Evolutionary conservation across 2,329 filamentous ascomycete genomes (phyloP).

Genomic region (Colletotrichum coccodes): DNA sequence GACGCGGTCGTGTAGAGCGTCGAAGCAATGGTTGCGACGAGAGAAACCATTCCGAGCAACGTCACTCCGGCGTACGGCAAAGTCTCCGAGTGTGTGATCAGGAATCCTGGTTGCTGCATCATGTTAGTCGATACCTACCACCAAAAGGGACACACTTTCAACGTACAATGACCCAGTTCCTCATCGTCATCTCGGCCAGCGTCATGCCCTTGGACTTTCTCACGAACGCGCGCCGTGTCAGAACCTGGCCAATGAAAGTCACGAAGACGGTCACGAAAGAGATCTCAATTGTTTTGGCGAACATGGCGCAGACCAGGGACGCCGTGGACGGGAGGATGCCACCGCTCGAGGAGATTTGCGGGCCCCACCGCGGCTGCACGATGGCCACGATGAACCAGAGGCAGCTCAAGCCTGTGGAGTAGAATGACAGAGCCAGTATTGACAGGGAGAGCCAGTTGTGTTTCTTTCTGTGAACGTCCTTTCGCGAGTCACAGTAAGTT

Average conservation of each 20-base stretch:
- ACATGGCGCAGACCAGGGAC: constrained; percentile 72
- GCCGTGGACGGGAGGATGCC: constrained; percentile 71
- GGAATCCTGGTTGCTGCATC: constrained; percentile 70
- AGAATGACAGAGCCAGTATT: constrained; percentile 62
- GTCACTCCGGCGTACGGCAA: constrained; percentile 72
- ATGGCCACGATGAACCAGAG: constrained; percentile 74
- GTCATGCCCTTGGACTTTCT: constrained; percentile 72
- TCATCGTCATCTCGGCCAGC: constrained; percentile 81
- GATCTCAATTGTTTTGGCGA: constrained; percentile 82
- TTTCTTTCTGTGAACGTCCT: constrained; percentile 43
- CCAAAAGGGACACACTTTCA: background rate
- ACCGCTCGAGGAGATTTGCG: constrained; percentile 61
- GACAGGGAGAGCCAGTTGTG: constrained; percentile 61
- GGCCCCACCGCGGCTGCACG: constrained; percentile 70
- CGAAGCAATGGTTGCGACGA: constrained; percentile 72
- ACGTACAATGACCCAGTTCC: constrained; percentile 72
- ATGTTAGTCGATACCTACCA: background rate
- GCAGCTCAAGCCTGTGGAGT: constrained; percentile 72
- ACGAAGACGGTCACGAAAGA: constrained; percentile 83
- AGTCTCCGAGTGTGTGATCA: constrained; percentile 75
- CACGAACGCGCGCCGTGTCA: constrained; percentile 75
- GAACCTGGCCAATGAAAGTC: constrained; percentile 77
- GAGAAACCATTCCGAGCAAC: constrained; percentile 70
- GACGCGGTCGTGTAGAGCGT: constrained; percentile 83
- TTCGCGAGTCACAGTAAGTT: constrained; percentile 44